These are phyloP conservation scores for Monoraphidium neglectum DNA, from an alignment of 139 green algal genomes.

Conservation along the genomic window DNA sequence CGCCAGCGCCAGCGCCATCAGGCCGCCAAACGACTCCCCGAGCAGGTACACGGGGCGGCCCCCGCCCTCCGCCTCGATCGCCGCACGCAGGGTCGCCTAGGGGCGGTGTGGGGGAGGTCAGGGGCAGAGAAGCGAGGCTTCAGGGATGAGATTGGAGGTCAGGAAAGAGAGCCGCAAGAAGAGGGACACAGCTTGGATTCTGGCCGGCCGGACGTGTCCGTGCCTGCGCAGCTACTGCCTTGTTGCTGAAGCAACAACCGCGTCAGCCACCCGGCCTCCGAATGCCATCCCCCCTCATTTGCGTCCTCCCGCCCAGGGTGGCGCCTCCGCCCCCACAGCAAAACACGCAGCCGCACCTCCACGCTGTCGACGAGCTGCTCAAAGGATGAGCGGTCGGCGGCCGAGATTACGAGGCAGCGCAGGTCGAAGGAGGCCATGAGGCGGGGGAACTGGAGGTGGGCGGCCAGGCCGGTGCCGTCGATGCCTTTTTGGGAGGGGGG, in stretches of 20 bases:
- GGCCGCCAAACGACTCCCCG: slow-evolving; percentile 87
- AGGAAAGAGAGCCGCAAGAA: no score
- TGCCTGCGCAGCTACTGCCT: no score
- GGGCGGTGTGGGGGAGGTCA: slow-evolving; percentile 3
- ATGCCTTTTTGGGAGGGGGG: slow-evolving; percentile 1
- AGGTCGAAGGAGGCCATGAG: slow-evolving; percentile 78
- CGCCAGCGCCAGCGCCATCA: slow-evolving; percentile 79
- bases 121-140: not conserved
- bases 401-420: slow-evolving; percentile 59
- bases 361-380: slow-evolving; percentile 55
- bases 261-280: not conserved
- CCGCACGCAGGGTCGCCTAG: slow-evolving; percentile 29
- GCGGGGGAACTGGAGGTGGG: slow-evolving; percentile 73
- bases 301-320: not conserved
- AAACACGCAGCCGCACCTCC: slow-evolving; percentile 21
- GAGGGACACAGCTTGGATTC: no score
- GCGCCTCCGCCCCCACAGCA: not conserved
- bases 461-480: slow-evolving; percentile 45
- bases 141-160: not conserved
- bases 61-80: slow-evolving; percentile 26
- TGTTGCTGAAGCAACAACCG: no score
- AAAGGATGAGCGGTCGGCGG: slow-evolving; percentile 73
- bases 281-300: not conserved
- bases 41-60: slow-evolving; percentile 85
- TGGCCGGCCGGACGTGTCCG: no score